Percentiles rank a stretch among this genome's conserved stretches.
Evolutionary conservation across 139 green algal species (phyloP).

Genomic region (Chlorella sorokiniana): DNA sequence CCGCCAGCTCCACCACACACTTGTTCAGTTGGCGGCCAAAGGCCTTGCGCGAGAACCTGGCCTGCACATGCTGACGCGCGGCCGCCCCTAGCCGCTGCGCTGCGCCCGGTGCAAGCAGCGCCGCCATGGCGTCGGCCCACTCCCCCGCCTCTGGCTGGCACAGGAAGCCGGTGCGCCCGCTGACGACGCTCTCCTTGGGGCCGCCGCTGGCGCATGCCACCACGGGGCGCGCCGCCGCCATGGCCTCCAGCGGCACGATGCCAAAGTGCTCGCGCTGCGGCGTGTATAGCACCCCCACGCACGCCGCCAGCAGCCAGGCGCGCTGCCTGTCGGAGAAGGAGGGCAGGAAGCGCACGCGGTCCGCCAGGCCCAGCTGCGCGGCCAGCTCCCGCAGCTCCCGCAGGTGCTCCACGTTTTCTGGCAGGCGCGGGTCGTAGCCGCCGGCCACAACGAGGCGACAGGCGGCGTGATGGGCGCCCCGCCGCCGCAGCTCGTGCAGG

Average conservation of each 20-base stretch:
- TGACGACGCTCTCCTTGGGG: slow-evolving; percentile 78
- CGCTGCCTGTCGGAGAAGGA: slow-evolving; percentile 85
- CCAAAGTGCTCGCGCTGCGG: slow-evolving; percentile 96
- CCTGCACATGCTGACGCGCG: slow-evolving; percentile 67
- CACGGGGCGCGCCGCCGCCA: slow-evolving; percentile 85
- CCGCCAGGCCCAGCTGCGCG: slow-evolving; percentile 53
- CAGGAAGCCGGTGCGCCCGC: slow-evolving; percentile 73
- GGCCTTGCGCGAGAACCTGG: slow-evolving; percentile 67
- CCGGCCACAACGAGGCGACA: slow-evolving; percentile 73
- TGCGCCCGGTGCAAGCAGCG: slow-evolving; percentile 30
- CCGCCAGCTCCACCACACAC: slow-evolving; percentile 37
- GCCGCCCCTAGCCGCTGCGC: slow-evolving; percentile 57
- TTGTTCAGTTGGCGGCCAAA: slow-evolving; percentile 72
- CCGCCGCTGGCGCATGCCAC: slow-evolving; percentile 89
- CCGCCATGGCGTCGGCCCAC: slow-evolving; percentile 65
- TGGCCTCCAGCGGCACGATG: slow-evolving; percentile 97
- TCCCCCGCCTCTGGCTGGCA: slow-evolving; percentile 53
- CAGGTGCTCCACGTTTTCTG: slow-evolving; percentile 90
- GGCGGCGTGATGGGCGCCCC: background rate
- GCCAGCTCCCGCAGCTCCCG: slow-evolving; percentile 72
- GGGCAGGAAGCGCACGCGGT: slow-evolving; percentile 79
- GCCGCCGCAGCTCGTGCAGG: slow-evolving; percentile 42
- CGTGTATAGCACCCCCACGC: slow-evolving; percentile 86
- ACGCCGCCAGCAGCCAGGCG: slow-evolving; percentile 67
- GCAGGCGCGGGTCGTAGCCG: slow-evolving; percentile 88